A percentile compares a stretch with the other conserved stretches of the same genome.
Conservation (phyloP, 345 rosid species). For the Murraya paniculata region DNA sequence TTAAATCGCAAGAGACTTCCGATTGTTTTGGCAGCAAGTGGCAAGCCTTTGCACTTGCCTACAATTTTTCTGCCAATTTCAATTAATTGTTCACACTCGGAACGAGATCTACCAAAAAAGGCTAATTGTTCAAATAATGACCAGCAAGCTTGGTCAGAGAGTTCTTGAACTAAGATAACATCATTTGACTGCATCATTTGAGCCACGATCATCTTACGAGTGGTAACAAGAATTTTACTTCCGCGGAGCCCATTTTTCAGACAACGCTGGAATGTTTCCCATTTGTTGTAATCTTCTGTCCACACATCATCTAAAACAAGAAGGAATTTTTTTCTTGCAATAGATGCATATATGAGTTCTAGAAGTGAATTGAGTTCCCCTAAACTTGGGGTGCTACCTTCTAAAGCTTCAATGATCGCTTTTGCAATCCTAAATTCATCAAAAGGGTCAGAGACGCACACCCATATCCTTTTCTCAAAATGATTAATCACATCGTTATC, state of each 20-base stretch:
- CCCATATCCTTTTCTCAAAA: background rate
- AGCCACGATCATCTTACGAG: background rate
- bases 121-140: background rate
- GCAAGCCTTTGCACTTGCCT: background rate
- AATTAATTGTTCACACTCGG: background rate
- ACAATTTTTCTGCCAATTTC: background rate
- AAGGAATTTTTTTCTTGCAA: background rate
- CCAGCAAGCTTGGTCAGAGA: background rate
- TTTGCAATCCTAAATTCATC: constrained; percentile 1
- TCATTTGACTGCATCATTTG: background rate
- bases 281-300: background rate
- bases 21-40: background rate
- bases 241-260: background rate
- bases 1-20: background rate
- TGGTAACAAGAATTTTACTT: background rate
- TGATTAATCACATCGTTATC: background rate
- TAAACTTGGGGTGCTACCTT: background rate
- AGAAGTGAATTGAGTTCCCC: background rate
- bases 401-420: background rate
- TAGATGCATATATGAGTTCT: background rate
- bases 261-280: background rate
- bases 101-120: background rate
- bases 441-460: background rate
- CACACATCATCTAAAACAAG: background rate
- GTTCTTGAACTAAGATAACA: background rate